Base-by-base conservation (phyloP, 306 rosid species). In the Sesbania bispinosa region DNA sequence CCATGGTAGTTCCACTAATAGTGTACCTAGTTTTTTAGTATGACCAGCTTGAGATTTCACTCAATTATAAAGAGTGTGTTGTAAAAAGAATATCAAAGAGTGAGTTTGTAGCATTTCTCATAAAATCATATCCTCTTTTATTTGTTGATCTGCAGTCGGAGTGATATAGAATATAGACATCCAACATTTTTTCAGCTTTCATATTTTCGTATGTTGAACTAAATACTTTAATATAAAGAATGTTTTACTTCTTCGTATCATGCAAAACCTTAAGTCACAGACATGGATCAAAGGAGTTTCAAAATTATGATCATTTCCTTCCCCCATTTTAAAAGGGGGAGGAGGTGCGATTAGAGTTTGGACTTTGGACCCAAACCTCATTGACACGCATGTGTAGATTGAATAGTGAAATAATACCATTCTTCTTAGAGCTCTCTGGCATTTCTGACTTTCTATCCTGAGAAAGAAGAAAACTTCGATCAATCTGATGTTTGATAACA, bases 181-280 rank as follows among this genome's bases (percentile, higher is more conserved):
- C 33, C 43, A 14, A 13, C 10, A 11, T 62, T 61, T 66, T 53
- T 42, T n/a, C 18, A 38, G 38, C 29, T 48, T 60, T 59, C 47
- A 29, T 29, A 6, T 48, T 57, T 48, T 47, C 68, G 19, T 19
- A 18, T 30, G 23, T 68, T 59, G 62, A 76, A 67, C 54, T 67
- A 66, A 74, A 62, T 43, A 14, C 21, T 41, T 20, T 35, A 35
- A 43, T 38, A 27, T 57, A 46, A 33, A 20, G 15, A 36, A 46
- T n/a, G 10, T 47, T 33, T 68, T 16, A 43, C 50, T 53, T 21
- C 18, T 30, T 14, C 11, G 27, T 46, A 4, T 59, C 51, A 36
- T 29, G 15, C 53, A 51, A 32, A 64, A 43, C 15, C 51, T 59
- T n/a, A n/a, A n/a, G n/a, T n/a, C n/a, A n/a, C n/a, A 38, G 30